phyloP scores from a whole-genome alignment of 2,329 filamentous ascomycete genomes.

The Aspergillus novoparasiticus region DNA sequence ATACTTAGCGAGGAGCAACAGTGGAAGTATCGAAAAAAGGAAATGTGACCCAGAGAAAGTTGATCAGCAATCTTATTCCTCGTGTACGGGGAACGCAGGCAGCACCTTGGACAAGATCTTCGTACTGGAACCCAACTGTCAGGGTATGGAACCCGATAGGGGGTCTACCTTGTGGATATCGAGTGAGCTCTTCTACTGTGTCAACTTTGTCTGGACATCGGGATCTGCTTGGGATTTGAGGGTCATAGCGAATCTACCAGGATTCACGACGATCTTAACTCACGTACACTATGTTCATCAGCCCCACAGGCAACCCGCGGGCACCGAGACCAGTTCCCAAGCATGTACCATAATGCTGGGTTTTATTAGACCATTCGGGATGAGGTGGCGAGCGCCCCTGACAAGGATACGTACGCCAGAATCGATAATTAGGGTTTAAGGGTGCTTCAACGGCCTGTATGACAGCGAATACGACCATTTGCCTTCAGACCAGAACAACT shows the following conservation, averaged over 20 bases:
- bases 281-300: no score
- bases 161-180: background rate
- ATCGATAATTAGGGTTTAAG: no score
- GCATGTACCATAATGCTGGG: no score
- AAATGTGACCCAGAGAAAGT: background rate
- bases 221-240: background rate
- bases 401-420: background rate
- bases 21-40: background rate
- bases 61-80: background rate
- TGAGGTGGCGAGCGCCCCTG: background rate
- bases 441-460: no score
- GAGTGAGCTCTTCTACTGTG: background rate
- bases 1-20: background rate
- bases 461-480: no score
- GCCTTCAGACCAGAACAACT: no score
- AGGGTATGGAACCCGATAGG: background rate
- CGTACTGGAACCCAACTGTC: background rate
- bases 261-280: background rate
- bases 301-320: no score
- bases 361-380: no score
- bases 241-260: background rate
- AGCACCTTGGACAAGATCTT: background rate
- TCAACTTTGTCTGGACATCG: background rate
- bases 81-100: background rate
- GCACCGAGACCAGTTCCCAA: no score